These are phyloP conservation scores for Blattamonas nauphoetae DNA, from an alignment of 78 protist genomes.

Conservation along the genomic window DNA sequence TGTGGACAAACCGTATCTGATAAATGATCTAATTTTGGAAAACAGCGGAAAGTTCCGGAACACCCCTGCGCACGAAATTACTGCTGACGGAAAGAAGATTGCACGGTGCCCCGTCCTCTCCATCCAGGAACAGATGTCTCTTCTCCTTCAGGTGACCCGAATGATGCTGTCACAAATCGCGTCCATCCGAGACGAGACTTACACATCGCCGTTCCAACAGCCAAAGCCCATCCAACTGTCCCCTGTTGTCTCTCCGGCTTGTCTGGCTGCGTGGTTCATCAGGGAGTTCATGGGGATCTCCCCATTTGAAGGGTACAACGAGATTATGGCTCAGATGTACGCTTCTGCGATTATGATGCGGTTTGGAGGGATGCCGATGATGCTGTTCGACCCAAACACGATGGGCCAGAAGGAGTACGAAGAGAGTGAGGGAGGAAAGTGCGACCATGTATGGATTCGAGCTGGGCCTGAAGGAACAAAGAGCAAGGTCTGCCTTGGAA, in stretches of 20 bases:
- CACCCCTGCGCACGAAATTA: no score
- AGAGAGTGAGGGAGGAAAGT: neutral
- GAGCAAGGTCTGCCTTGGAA: neutral
- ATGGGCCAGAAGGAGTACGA: neutral
- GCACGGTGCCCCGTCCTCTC: no score
- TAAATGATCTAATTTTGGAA: no score
- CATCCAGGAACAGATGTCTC: no score
- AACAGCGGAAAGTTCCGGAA: no score
- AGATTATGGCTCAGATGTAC: neutral
- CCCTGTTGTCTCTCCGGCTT: neutral
- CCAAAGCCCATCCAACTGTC: neutral
- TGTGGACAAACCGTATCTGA: no score
- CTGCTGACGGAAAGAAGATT: no score
- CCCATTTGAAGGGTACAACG: neutral
- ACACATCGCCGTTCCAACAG: no score
- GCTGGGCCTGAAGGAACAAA: neutral
- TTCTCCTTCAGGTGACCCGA: no score
- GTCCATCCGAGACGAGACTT: no score
- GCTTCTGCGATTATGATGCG: neutral
- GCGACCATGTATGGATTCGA: neutral
- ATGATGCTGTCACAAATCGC: no score
- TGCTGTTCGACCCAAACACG: neutral
- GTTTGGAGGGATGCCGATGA: neutral
- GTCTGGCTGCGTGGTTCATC: neutral
- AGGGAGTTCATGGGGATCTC: neutral